These are phyloP conservation scores for Rostrohypoxylon terebratum DNA, from an alignment of 495 filamentous ascomycete genomes.

Conservation along the genomic window DNA sequence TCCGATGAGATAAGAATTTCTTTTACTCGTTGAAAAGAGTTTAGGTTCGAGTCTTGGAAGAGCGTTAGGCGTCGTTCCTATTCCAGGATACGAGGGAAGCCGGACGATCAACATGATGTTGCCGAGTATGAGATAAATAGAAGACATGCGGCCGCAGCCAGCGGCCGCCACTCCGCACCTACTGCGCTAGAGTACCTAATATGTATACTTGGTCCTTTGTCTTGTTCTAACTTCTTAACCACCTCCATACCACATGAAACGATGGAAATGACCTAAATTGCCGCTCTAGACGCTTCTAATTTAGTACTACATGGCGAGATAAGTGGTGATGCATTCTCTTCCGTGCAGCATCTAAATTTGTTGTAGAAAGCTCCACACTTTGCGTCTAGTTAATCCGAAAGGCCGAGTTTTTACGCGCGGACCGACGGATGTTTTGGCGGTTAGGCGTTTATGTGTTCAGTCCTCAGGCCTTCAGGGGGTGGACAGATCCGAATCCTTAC, in stretches of 20 bases:
- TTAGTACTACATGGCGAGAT: not conserved
- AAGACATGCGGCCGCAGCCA: not conserved
- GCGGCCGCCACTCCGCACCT: not conserved
- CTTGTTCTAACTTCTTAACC: not conserved
- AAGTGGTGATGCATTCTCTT: not conserved
- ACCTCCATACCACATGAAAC: not conserved
- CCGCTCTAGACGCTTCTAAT: not conserved
- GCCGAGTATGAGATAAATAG: not conserved
- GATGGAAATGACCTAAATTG: not conserved
- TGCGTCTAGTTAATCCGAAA: not conserved
- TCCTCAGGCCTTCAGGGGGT: not conserved
- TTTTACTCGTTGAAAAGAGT: not conserved
- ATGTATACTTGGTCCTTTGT: not conserved
- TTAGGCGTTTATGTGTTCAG: not conserved
- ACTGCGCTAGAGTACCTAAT: too few species aligned
- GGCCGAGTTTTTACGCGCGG: constrained; percentile 1
- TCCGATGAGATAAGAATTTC: not conserved
- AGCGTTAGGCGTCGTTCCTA: not conserved
- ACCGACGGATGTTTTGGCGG: not conserved
- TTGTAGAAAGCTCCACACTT: not conserved
- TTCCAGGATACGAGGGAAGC: not conserved
- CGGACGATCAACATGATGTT: not conserved
- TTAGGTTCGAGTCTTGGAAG: too few species aligned
- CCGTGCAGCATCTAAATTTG: not conserved
- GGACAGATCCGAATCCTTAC: not conserved